Percentiles rank a stretch among this genome's conserved stretches.
Evolutionary conservation across 2,329 filamentous ascomycete genomes (phyloP).

Genomic region (Metarhizium album): DNA sequence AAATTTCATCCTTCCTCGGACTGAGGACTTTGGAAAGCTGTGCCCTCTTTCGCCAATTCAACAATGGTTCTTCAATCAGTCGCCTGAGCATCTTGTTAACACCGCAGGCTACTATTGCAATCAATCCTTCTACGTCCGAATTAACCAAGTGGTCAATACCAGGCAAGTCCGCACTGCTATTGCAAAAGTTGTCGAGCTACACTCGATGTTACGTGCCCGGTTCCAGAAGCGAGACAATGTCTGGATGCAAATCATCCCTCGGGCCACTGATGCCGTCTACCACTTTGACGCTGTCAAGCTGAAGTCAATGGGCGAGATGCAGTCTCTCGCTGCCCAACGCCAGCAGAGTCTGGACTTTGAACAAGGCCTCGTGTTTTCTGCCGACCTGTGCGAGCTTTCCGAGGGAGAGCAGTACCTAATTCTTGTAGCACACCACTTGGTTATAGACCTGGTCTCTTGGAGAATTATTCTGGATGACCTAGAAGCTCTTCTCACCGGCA

Average conservation of each 20-base stretch:
- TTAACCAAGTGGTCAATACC: not conserved
- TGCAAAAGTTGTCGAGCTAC: slow-evolving; percentile 2
- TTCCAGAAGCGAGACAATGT: not conserved
- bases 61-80: slow-evolving; percentile 6
- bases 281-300: not conserved
- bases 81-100: not conserved
- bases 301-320: not conserved
- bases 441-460: slow-evolving; percentile 36
- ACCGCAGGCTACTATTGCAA: not conserved
- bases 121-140: slow-evolving; percentile 1
- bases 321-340: not conserved
- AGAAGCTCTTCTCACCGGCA: slow-evolving; percentile 23
- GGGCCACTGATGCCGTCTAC: not conserved
- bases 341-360: not conserved
- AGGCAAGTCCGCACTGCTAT: not conserved
- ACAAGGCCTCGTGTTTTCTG: slow-evolving; percentile 2
- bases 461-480: slow-evolving; percentile 32
- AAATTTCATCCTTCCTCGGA: not conserved
- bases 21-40: slow-evolving; percentile 1
- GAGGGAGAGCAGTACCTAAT: slow-evolving; percentile 16
- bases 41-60: slow-evolving; percentile 6
- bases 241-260: slow-evolving; percentile 2
- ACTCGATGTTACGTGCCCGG: slow-evolving; percentile 8
- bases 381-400: slow-evolving; percentile 1
- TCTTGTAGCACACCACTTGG: slow-evolving; percentile 25